Base-by-base conservation (phyloP, 495 filamentous ascomycete species). In the Neurospora sp. region DNA sequence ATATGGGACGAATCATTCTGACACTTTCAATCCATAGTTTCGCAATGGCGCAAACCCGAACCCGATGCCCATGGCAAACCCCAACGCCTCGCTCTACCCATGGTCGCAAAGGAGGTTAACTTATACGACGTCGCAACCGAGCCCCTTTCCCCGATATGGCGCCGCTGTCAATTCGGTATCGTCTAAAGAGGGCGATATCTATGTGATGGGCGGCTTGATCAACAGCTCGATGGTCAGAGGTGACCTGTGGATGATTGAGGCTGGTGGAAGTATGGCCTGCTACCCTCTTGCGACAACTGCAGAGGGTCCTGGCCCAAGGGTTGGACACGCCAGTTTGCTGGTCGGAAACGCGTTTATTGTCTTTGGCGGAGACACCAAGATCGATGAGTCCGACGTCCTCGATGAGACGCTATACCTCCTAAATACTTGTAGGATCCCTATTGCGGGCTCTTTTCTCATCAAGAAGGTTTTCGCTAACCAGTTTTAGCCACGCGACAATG, bases 341-440 rank as follows among this genome's bases (percentile, higher is more conserved):
- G 96, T 98, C 42, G 96, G 96, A 31, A 99, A 99, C 84, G 96
- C 96, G 1, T 99, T 98, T 78, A 99, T 99, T 76, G 96, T 99
- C 16, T 99, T 97, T 80, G 96, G 96, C 37, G 96, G 96, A 77
- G 96, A 99, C 80, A 99, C 96, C 35, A 98, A 98, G 83, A 90
- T 96, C 77, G 94, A 98, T 75, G 95, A 98, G 75, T 88, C 86
- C 7, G 96, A 99, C 82, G 85, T 92, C 39, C 81, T 99, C 70
- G 96, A 99, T 77, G 94, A 98, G 82, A 98, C 95, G 9, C 83
- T 99, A 16, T 99, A 99, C 82, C 87, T 99, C 27, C 84, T 99
- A 46, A 99, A 99, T 85, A 99, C 96, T 69, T 97, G 96, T 98
- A 88, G 94, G 75, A 16, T 41, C 16, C 11, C 6, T 54, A 27